Evolutionary conservation across 495 filamentous ascomycete species (phyloP), one percentile per base, ranked within the genome.

Genomic region (Penicillium steckii): DNA sequence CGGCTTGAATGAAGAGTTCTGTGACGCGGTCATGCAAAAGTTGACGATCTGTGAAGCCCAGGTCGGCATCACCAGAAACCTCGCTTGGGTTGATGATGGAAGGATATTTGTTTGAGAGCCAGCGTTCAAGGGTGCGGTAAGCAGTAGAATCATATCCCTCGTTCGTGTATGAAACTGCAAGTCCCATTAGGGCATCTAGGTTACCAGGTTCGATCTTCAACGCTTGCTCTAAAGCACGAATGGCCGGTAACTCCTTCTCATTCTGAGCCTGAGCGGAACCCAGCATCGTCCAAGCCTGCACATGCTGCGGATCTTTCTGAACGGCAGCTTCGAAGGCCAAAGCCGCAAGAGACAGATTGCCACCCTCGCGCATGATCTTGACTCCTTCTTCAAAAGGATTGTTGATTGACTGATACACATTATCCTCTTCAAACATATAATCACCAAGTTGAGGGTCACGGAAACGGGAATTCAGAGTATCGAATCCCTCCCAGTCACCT

Each of bases 91-190:
- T 61, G 63, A 93, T 82, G 61, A 96, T 80, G 12, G 81, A 68
- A 7, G 94, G 94, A 70, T 98, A 98, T 69, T 94, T 96, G 68
- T 88, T 81, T 9, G 87, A 85, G 42, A 99, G 82, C 94, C 94
- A 99, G 58, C 91, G 89, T 74, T 99, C 95, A 13, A 99, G 81
- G 15, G 92, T 96, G 23, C 93, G 88, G 77, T 97, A 99, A 52
- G 94, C 95, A 18, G 90, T 93, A 55, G 85, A 89, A 66, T 97
- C 94, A 75, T 97, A 97, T 53, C 93, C 94, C 70, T 99, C 94
- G 73, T 99, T 99, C 27, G 95, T 97, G 70, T 97, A 99, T n/a
- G 87, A 92, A 35, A 99, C 94, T 33, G 93, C 90, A 17, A 99
- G 79, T 3, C 89, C 91, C 91, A 99, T 97, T 25, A 97, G 77